A percentile compares a stretch with the other conserved stretches of the same genome.
phyloP scores from a whole-genome alignment of 768 basidiomycete genomes.

The Lactarius evosmus region DNA sequence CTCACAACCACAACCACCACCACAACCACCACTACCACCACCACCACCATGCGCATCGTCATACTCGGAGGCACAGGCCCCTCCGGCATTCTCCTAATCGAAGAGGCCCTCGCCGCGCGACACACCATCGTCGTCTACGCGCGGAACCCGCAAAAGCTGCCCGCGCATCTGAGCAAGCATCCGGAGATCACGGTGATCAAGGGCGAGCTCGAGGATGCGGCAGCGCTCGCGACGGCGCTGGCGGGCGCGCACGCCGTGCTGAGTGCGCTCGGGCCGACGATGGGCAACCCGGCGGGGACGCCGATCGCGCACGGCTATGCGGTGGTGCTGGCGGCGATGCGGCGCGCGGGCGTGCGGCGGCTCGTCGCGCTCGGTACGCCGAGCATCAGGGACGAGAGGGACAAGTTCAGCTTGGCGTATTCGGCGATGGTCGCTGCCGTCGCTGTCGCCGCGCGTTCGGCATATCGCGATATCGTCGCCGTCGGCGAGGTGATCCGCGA shows the following conservation, averaged over 20 bases:
- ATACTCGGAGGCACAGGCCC: conserved; percentile 72
- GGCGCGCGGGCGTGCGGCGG: conserved; percentile 48
- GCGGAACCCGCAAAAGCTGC: conserved; percentile 61
- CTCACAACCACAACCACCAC: conserved; percentile 2
- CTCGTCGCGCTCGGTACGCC: conserved; percentile 66
- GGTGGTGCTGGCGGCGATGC: conserved; percentile 55
- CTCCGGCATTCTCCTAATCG: conserved; percentile 53
- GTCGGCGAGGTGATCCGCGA: conserved; percentile 56
- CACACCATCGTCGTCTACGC: conserved; percentile 58
- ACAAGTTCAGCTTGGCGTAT: conserved; percentile 51
- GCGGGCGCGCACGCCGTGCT: conserved; percentile 59
- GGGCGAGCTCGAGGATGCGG: conserved; percentile 53
- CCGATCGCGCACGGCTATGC: conserved; percentile 63
- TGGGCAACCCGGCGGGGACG: conserved; percentile 44
- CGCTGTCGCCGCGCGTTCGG: conserved; percentile 45
- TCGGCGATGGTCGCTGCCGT: conserved; percentile 40
- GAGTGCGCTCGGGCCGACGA: conserved; percentile 59
- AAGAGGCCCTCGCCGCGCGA: conserved; percentile 46
- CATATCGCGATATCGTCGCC: conserved; percentile 68
- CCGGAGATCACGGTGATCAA: conserved; percentile 48
- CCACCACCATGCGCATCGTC: conserved; percentile 47
- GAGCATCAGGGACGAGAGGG: conserved; percentile 58
- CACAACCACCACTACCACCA: conserved; percentile 27
- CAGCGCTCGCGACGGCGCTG: conserved; percentile 50
- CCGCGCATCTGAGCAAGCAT: conserved; percentile 46